Percentiles rank a stretch among this genome's conserved stretches.
These are phyloP conservation scores for Begonia fuchsioides DNA, from an alignment of 306 rosid species.

Conservation along the genomic window DNA sequence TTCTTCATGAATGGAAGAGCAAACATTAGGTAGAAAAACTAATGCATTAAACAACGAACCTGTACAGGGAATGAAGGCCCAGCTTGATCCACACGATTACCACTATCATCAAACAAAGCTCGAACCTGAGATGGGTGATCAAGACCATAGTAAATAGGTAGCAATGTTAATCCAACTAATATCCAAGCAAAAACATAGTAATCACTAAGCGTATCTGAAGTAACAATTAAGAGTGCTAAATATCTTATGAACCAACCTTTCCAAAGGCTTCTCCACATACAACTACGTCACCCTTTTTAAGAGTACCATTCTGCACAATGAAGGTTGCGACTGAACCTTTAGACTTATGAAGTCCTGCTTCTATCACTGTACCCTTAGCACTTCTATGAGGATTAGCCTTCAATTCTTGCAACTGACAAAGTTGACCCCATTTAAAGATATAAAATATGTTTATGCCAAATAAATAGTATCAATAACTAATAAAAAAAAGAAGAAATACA, in stretches of 20 bases:
- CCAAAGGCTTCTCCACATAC: slow-evolving; percentile 95
- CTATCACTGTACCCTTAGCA: slow-evolving; percentile 85
- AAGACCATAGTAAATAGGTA: neutral
- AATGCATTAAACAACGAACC: slow-evolving; percentile 30
- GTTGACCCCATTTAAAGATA: no score
- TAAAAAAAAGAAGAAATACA: neutral
- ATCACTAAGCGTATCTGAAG: neutral
- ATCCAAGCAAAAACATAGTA: neutral
- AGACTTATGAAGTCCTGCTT: slow-evolving; percentile 88
- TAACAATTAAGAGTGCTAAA: neutral
- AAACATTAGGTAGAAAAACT: no score
- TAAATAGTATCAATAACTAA: no score
- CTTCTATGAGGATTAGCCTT: slow-evolving; percentile 92
- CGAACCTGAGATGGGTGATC: slow-evolving; percentile 42
- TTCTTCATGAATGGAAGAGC: no score
- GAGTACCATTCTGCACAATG: slow-evolving; percentile 88
- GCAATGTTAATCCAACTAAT: no score
- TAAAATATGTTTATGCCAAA: no score
- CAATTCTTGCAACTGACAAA: slow-evolving; percentile 97
- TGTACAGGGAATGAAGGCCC: slow-evolving; percentile 88
- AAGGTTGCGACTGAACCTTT: slow-evolving; percentile 89
- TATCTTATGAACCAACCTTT: slow-evolving; percentile 45
- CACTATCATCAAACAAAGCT: slow-evolving; percentile 88
- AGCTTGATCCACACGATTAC: slow-evolving; percentile 68
- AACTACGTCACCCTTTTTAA: slow-evolving; percentile 59